Base-by-base conservation (phyloP, 2,329 filamentous ascomycete genomes). In the Fusarium sp. region DNA sequence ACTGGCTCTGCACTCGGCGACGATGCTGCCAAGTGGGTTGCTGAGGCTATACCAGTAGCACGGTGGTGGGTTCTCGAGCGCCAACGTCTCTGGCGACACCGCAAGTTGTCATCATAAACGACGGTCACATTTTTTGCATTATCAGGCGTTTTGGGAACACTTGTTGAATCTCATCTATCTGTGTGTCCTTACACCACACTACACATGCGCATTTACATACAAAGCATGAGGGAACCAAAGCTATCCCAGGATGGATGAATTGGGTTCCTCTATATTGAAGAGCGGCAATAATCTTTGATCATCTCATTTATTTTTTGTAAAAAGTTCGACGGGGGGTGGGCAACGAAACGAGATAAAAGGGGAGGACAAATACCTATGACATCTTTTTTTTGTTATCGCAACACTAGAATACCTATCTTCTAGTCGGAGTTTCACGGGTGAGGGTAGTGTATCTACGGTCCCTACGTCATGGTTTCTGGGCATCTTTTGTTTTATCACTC, bases 21-120 rank as follows among this genome's bases (percentile, higher is more conserved):
- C 34, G 44, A 70, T n/a, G 53, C 71, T n/a, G 68, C 72, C 26
- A 61, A 74, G 11, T 76, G 73, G 74, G 71, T 68, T 5, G 28
- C 42, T 4, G 68, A 70, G 38, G 68, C 68, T 3, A 62, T 67
- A 42, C 64, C 66, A 2, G 58, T 70, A 34, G 68, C 61, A 8
- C 45, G 60, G 28, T 70, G 68, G 68, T 71, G 68, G 68, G 51
- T 43, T 13, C 53, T 63, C 1, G 68, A 70, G 26, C 66, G 68
- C 1, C 67, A 71, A 52, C 57, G 68, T 11, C 58, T 70, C 19
- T 70, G 68, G 68, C 62, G 62, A 6, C 53, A 65, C n/a, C 48
- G 66, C 28, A 19, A 19, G 19, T 53, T 40, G n/a, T n/a, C 66
- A 36, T 58, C 62, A 32, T 65, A 54, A 41, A 47, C 39, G 15